Evolutionary conservation across 805 yeast species (phyloP), one percentile per base, ranked within the genome.

Genomic region (Wickerhamomyces mucosus): DNA sequence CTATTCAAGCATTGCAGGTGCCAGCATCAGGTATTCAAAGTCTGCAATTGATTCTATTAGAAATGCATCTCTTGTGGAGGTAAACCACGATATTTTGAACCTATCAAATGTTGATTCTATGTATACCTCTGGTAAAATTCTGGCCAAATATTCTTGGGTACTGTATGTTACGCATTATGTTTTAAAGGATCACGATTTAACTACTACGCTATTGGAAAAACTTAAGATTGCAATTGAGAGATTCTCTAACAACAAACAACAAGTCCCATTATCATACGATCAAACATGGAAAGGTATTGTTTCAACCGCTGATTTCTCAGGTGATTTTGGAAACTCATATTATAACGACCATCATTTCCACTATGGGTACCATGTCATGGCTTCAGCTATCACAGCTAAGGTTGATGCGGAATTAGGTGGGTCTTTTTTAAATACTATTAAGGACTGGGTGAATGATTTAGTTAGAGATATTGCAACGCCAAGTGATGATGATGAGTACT

Each of bases 111-210:
- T 74, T 31, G 84, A 84, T 39, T 84, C 96, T 1, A 88, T 88
- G 82, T 89, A 89, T 57, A 75, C 83, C 15, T 70, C 94, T 3
- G 98, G 97, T 10, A 89, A 92, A 53, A 67, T 75, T 18, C 60
- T 88, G 30, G 95, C 86, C 43, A 92, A 88, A 58, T 92, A 82
- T 56, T 96, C 97, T 0, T 80, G 81, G 65, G 69, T 92, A 32
- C 63, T 85, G 11, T 80, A 80, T 40, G 83, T 77, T 9, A 74
- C 78, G 23, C 75, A 79, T 33, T 75, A 65, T 39, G 65, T 89
- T 14, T 53, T 89, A 27, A 51, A 70, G 14, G 80, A 88, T 48
- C 49, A 56, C 0, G 52, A 48, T 1, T 55, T 79, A 34, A 68
- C 92, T 2, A 43, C 52, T 11, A 52, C 53, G 7, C 58, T 81